These are phyloP conservation scores for Triticum timopheevii DNA, from an alignment of 176 grass and related monocot species.

Conservation along the genomic window DNA sequence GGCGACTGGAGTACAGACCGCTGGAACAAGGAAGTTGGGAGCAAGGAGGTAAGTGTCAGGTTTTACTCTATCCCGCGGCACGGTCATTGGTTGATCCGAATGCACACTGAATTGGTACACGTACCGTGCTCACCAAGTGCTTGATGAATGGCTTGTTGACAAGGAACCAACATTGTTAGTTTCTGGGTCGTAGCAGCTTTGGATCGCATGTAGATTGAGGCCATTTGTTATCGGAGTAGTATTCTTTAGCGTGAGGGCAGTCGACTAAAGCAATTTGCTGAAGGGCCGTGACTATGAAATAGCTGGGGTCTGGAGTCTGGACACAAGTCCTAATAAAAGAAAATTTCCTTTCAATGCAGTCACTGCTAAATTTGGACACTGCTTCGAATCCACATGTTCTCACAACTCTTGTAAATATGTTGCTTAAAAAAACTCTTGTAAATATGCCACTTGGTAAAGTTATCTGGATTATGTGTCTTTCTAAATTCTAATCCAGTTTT, in stretches of 20 bases:
- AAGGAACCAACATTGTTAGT: background rate
- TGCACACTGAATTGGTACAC: background rate
- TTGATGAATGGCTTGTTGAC: background rate
- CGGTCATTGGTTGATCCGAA: background rate
- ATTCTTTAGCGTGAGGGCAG: background rate
- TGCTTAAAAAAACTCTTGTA: too few relatives aligned
- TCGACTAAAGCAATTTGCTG: background rate
- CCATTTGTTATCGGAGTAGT: background rate
- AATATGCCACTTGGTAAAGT: too few relatives aligned
- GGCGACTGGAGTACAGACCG: constrained; percentile 34
- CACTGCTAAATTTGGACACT: too few relatives aligned
- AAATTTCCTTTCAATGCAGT: too few relatives aligned
- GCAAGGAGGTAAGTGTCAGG: constrained; percentile 26
- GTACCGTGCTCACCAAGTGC: constrained; percentile 7
- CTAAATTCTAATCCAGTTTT: constrained; percentile 2
- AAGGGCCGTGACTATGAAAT: background rate
- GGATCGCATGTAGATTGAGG: background rate
- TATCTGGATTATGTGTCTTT: too few relatives aligned
- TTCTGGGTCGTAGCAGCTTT: background rate
- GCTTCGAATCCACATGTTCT: too few relatives aligned
- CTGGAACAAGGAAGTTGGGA: constrained; percentile 48
- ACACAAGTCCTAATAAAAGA: background rate
- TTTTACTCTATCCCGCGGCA: background rate
- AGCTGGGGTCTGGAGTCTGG: background rate
- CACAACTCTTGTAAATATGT: too few relatives aligned